Base-by-base conservation (phyloP, 2,329 filamentous ascomycete genomes). In the Epichloe bromicola region DNA sequence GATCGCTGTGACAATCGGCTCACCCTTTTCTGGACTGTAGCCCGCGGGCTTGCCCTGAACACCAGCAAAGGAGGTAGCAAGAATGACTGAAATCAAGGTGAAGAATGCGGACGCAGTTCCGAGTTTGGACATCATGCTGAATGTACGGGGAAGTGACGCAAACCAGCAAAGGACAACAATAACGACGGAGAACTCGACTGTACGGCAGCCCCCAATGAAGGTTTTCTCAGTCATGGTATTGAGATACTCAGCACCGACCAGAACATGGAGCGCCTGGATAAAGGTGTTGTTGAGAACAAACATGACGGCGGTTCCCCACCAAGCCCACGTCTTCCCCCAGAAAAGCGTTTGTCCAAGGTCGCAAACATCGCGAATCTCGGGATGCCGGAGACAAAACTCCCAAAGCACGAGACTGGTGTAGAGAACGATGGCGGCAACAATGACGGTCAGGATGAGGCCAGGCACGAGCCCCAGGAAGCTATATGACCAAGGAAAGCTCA, bases 331-430 rank as follows among this genome's bases (percentile, higher is more conserved):
- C 65, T 87, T 57, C 85, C 83, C 83, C 83, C 85, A 94, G 69
- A 95, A 95, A 20, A 96, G 79, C 77, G 90, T 90, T 67, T 95
- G 88, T n/a, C 89, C 90, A 63, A 96, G 86, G 64, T 96, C 90
- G 64, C 89, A 95, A 14, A 95, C 87, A 70, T 96, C 90, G 59
- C 88, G 83, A 53, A 95, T 83, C 65, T 96, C 88, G 1, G 90
- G 90, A 62, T 96, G 88, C 46, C 88, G 81, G 52, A 96, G 70
- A 64, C 90, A 96, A 61, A 95, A 95, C 65, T 90, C 82, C 89
- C 86, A 90, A 19, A 74, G 61, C 3, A 71, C 64, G 4, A 70
- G 60, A 54, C 67, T 70, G 19, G 90, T 95, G 66, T 95, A 96
- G 5, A 94, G 73, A 1, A 96, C 90, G 17, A 90, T 67, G 5